Base-by-base conservation (phyloP, 371 early-diverging fungal species). In the Phascolomyces articulosus region DNA sequence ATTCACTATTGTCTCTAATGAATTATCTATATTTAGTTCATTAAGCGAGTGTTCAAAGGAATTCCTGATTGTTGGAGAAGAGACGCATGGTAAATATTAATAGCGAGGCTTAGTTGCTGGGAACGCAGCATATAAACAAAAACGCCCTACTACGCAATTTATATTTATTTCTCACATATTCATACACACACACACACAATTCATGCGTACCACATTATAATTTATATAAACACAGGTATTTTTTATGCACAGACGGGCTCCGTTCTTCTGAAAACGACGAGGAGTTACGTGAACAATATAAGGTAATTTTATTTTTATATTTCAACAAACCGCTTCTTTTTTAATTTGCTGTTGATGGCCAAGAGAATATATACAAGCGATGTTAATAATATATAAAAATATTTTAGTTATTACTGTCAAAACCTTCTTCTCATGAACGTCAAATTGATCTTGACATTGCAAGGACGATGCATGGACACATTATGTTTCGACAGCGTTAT, bases 401-500 rank as follows among this genome's bases (percentile, higher is more conserved):
- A 2, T 21, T 21, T 31, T 51, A 75, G 74, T 60, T 48, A 27
- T 59, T 62, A 34, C 66, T 76, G 49, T 63, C 48, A 21, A 65
- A 64, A 16, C 48, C 74, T 47, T 80, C 84, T 13, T 41, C 72
- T 0, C 83, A 87, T 63, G 89, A 87, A 63, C 77, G 83, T 31
- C 88, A 89, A 62, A 89, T 89, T 62, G 89, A 89, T 71, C 71
- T 89, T 20, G 89, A 89, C 71, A 84, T 89, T 53, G 86, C 87
- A 48, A 58, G 89, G 66, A 86, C 83, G 16, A 73, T 87, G 78
- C 74, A 84, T 48, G 83, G 80, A 24, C 87, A 89, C 55, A 87
- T 89, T 56, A 86, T 89, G 89, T 87, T 89, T 68, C 79, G 78
- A 47, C 77, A 80, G 51, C 82, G 89, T 8, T 89, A 84, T 70